These are phyloP conservation scores for Massariosphaeria phaeospora DNA, from an alignment of 495 filamentous ascomycete species.

Conservation along the genomic window DNA sequence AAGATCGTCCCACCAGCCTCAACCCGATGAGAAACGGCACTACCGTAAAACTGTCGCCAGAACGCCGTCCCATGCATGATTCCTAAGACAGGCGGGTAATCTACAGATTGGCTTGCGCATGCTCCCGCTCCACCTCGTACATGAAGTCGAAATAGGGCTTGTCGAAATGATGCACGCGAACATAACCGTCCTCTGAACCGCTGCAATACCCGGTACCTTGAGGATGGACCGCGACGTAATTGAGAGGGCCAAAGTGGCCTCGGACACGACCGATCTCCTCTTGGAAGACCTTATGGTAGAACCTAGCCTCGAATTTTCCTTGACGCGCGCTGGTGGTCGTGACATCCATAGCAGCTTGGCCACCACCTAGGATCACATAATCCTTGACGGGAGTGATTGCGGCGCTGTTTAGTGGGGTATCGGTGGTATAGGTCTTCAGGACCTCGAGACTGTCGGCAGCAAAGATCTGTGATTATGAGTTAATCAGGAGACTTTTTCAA, in stretches of 20 bases:
- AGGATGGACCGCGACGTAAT: conserved; percentile 84
- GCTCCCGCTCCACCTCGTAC: conserved; percentile 88
- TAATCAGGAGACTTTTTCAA: neutral
- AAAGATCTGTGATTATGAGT: conserved; percentile 58
- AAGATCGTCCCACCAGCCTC: too few relatives aligned
- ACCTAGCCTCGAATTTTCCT: conserved; percentile 97
- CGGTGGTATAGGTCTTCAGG: conserved; percentile 84
- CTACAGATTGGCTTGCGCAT: conserved; percentile 30
- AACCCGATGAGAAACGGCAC: too few relatives aligned
- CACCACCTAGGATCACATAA: conserved; percentile 94
- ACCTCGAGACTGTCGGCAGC: conserved; percentile 77
- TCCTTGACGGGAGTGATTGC: conserved; percentile 91
- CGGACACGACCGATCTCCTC: conserved; percentile 96
- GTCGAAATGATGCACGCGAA: conserved; percentile 97
- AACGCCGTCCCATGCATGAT: conserved; percentile 29
- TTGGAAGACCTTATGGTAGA: conserved; percentile 99
- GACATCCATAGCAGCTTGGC: conserved; percentile 98
- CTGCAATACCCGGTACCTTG: conserved; percentile 84
- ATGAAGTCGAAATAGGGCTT: conserved; percentile 96
- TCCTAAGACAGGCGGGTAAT: neutral
- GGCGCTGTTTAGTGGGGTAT: conserved; percentile 96
- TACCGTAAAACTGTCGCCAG: too few relatives aligned
- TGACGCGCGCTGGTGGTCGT: conserved; percentile 91
- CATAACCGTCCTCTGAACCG: conserved; percentile 97
- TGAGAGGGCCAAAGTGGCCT: conserved; percentile 94